Percentiles rank a stretch among this genome's conserved stretches.
These are phyloP conservation scores for Yarrowia divulgata DNA, from an alignment of 805 yeast species.

Conservation along the genomic window DNA sequence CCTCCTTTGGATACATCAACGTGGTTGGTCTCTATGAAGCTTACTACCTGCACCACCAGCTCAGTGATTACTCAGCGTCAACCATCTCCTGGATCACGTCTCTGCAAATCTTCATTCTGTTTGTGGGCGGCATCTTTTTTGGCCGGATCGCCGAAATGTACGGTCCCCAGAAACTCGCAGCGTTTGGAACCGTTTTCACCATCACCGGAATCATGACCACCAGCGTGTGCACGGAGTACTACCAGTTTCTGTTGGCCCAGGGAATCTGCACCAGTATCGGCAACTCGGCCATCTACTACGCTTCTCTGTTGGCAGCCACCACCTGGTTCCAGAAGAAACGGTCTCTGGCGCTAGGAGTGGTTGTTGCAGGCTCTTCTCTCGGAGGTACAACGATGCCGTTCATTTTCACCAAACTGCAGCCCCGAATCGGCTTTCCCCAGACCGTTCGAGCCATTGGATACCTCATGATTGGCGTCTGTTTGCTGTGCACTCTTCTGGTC, in stretches of 20 bases:
- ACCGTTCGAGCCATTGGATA: conserved; percentile 60
- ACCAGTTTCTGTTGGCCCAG: conserved; percentile 66
- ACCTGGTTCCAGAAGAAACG: conserved; percentile 68
- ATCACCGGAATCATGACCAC: conserved; percentile 61
- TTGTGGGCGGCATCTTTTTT: conserved; percentile 56
- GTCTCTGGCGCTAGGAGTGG: conserved; percentile 67
- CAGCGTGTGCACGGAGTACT: conserved; percentile 58
- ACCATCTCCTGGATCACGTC: conserved; percentile 74
- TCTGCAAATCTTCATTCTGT: conserved; percentile 50
- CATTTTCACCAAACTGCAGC: conserved; percentile 57
- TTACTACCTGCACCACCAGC: conserved; percentile 62
- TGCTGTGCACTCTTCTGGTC: conserved; percentile 50
- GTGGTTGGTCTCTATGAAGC: conserved; percentile 68
- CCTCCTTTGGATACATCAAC: conserved; percentile 66
- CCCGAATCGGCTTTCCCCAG: conserved; percentile 64
- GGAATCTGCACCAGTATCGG: conserved; percentile 60
- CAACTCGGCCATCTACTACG: conserved; percentile 56
- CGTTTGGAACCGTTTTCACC: conserved; percentile 56
- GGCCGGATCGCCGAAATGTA: conserved; percentile 64
- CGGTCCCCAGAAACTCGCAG: conserved; percentile 59
- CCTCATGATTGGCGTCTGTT: conserved; percentile 46
- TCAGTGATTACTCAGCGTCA: conserved; percentile 56
- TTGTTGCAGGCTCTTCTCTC: conserved; percentile 69
- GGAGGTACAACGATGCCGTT: conserved; percentile 72
- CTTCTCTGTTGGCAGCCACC: conserved; percentile 57